Conservation (phyloP, 805 yeast genomes). For the Candida ficus region DNA sequence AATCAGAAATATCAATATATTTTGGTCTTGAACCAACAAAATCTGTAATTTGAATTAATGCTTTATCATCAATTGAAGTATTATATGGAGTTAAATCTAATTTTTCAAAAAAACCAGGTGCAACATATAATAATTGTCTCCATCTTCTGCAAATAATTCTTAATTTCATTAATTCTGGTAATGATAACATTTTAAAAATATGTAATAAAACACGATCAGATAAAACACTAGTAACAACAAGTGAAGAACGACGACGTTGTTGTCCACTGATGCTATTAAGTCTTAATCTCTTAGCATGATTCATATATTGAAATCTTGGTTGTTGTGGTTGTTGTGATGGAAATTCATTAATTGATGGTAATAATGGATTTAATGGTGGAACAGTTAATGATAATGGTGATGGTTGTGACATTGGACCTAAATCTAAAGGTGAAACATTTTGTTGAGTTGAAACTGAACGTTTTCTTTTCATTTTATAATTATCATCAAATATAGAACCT, state of each 20-base stretch:
- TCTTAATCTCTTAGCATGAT: constrained; percentile 49
- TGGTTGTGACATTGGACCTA: neutral
- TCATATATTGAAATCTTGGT: constrained; percentile 45
- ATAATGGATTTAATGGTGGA: constrained; percentile 38
- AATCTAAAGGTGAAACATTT: constrained; percentile 8
- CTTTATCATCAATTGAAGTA: constrained; percentile 52
- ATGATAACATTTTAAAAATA: constrained; percentile 46
- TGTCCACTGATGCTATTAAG: constrained; percentile 40
- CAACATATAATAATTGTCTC: constrained; percentile 57
- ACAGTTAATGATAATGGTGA: constrained; percentile 21
- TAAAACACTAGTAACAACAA: constrained; percentile 50
- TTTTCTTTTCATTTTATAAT: constrained; percentile 12
- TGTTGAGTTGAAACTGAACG: constrained; percentile 11
- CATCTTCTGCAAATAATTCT: constrained; percentile 59
- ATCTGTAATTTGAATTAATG: constrained; percentile 53
- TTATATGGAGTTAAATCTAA: constrained; percentile 62
- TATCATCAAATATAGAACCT: constrained; percentile 4
- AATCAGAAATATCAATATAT: constrained; percentile 58
- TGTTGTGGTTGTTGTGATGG: constrained; percentile 21
- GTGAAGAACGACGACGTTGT: constrained; percentile 45
- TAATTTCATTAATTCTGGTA: constrained; percentile 57
- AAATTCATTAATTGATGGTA: constrained; percentile 31
- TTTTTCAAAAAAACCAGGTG: constrained; percentile 44
- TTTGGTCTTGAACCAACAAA: constrained; percentile 69
- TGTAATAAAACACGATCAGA: constrained; percentile 55